Evolutionary conservation across 1,139 yeast genomes (phyloP), one percentile per base, ranked within the genome.

Genomic region (Pichia sp.): DNA sequence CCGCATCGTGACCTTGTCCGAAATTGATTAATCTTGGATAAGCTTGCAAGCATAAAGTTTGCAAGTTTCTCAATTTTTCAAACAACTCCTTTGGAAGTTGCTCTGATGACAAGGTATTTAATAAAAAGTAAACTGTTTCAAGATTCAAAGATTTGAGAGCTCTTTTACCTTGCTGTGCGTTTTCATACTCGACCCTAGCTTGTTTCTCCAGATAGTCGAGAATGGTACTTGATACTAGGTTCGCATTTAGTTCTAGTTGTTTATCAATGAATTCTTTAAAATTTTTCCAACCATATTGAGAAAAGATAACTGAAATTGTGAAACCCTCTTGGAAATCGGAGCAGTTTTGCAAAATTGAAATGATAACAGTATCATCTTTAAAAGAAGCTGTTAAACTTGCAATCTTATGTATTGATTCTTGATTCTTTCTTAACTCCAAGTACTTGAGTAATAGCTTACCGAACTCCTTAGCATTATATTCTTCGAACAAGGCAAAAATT

Each of bases 1-100:
- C 95, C 30, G 79, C 82, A 68, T 93, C 97, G 64, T 90, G 96
- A 3, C 96, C 97, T 67, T 81, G 87, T 0, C 98, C 98, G 72
- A 83, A 90, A 69, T 92, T 93, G 61, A 93, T 90, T 57, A 93
- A 77, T 62, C 98, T 80, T 38, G 99, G 99, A 68, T 89, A 90
- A 0, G 96, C 86, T 56, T 93, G 95, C 57, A 93, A 75, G 53
- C 93, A 80, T 59, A 86, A 83, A 53, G 90, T 81, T 71, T 93
- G 96, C 51, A 92, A 76, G 49, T 80, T 77, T 64, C 87, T 86
- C 62, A 87, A 79, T 60, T 82, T 81, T 52, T 85, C 89, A 48
- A 76, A 70, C 30, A 85, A 78, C 53, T 81, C 86, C 15, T 69
- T 59, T 8, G 69, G 59, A 64, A 65, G 34, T 69, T 67, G 59